Base-by-base conservation (phyloP, 805 yeast genomes). In the Candida peoriensis region DNA sequence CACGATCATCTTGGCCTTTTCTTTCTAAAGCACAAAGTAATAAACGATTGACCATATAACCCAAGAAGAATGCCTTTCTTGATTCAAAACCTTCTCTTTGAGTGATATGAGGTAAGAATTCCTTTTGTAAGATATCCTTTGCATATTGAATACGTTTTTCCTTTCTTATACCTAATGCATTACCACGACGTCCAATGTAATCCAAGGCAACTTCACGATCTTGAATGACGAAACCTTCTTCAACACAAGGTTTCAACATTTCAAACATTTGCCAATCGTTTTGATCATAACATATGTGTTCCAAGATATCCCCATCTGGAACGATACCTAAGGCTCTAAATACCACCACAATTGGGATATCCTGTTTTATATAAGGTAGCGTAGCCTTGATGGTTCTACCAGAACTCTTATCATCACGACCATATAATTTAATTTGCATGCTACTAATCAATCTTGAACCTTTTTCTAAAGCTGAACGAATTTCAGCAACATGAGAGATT, bases 261-360 rank as follows among this genome's bases (percentile, higher is more conserved):
- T 93, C 99, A 61, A 93, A 74, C 98, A 93, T 93, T 65, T 93
- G 98, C 97, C 97, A 90, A 68, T 93, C 99, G 48, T 81, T 84
- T 41, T 87, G 88, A 62, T 93, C 99, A 62, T 90, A 93, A 67
- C 98, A 93, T 40, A 93, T 93, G 63, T 93, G 98, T 63, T 93
- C 97, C 55, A 93, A 70, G 54, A 93, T 93, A 66, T 93, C 99
- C 60, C 99, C 98, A 68, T 93, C 99, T 26, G 97, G 97, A 16
- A 93, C 96, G 32, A 93, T 93, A 48, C 99, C 99, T 41, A 93
- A 71, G 9, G 99, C 99, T 69, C 99, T 76, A 64, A 93, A 93
- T 16, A 93, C 96, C 58, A 93, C 82, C 19, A 93, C 96, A 51
- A 93, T 89, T 30, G 99, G 99, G 40, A 93, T 83, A 60, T 93